Percentiles rank a stretch among this genome's conserved stretches.
These are phyloP conservation scores for Schwanniomyces polymorphus DNA, from an alignment of 805 yeast genomes.

Conservation along the genomic window DNA sequence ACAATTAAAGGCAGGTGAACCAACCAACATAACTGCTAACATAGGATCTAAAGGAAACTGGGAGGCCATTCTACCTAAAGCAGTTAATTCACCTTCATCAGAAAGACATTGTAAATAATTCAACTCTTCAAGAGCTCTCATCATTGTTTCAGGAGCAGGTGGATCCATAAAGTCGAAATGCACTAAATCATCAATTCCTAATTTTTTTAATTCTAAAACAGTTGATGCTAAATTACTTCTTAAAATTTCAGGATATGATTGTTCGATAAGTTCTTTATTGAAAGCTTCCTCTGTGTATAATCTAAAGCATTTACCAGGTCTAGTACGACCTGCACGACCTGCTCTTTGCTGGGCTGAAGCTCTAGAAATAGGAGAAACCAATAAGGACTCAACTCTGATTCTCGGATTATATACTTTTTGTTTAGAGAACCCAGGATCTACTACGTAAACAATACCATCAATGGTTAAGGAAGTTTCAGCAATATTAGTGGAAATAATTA, in stretches of 20 bases:
- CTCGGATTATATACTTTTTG: conserved; percentile 97
- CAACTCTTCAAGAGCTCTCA: conserved; percentile 95
- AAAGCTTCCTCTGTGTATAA: conserved; percentile 96
- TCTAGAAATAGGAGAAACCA: conserved; percentile 94
- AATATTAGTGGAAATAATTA: conserved; percentile 88
- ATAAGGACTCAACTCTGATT: conserved; percentile 88
- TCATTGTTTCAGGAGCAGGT: conserved; percentile 99
- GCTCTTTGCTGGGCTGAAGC: conserved; percentile 99
- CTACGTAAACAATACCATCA: conserved; percentile 96
- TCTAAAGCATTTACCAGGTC: conserved; percentile 97
- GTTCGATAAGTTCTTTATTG: conserved; percentile 89
- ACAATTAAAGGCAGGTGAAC: conserved; percentile 81
- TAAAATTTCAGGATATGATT: conserved; percentile 93
- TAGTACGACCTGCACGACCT: conserved; percentile 99
- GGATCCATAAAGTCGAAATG: conserved; percentile 99
- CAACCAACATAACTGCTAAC: conserved; percentile 89
- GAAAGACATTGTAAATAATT: conserved; percentile 87
- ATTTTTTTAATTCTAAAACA: conserved; percentile 87
- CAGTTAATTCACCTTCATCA: conserved; percentile 88
- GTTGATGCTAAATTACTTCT: conserved; percentile 89
- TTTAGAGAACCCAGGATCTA: conserved; percentile 95
- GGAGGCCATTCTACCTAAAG: conserved; percentile 86
- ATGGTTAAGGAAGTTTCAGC: conserved; percentile 98
- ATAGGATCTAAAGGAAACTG: conserved; percentile 95
- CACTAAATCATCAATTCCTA: conserved; percentile 93